A percentile compares a stretch with the other conserved stretches of the same genome.
Evolutionary conservation across 2,329 filamentous ascomycete genomes (phyloP).

Genomic region (Myriosclerotinia scirpicola): DNA sequence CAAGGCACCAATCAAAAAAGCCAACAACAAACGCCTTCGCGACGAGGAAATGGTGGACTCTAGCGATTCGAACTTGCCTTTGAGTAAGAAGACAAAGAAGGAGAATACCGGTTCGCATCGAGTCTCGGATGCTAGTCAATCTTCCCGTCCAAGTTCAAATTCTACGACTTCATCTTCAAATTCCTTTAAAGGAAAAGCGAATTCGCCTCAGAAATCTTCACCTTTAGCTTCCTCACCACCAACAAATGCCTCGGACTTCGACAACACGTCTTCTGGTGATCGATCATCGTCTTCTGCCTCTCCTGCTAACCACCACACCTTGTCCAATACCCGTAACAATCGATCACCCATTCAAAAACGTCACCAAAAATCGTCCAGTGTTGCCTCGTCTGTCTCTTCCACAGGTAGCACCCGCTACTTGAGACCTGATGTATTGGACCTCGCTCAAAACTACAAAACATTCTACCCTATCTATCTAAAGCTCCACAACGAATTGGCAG

Average conservation of each 20-base stretch:
- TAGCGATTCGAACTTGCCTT: conserved; percentile 36
- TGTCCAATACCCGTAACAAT: conserved; percentile 28
- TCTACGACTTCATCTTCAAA: conserved; percentile 45
- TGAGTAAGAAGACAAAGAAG: conserved; percentile 39
- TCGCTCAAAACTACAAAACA: conserved; percentile 56
- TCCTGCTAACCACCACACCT: conserved; percentile 25
- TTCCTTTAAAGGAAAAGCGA: conserved; percentile 47
- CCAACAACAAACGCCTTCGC: conserved; percentile 50
- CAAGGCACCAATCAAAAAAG: conserved; percentile 45
- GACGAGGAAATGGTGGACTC: conserved; percentile 42
- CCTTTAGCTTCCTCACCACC: conserved; percentile 65
- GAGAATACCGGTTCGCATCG: conserved; percentile 44
- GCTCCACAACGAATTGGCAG: conserved; percentile 55
- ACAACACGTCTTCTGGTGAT: conserved; percentile 42
- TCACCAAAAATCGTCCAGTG: conserved; percentile 39
- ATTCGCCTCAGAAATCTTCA: conserved; percentile 62
- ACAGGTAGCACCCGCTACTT: conserved; percentile 41
- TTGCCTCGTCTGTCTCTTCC: conserved; percentile 37
- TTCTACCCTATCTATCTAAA: conserved; percentile 58
- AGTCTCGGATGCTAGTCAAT: conserved; percentile 51
- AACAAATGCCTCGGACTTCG: conserved; percentile 63
- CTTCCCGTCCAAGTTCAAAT: conserved; percentile 45
- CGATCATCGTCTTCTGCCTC: conserved; percentile 37
- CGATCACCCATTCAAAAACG: conserved; percentile 38
- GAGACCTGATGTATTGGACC: conserved; percentile 51